Evolutionary conservation across 2,329 filamentous ascomycete genomes (phyloP).

Genomic region (Akanthomyces dipterigenus): DNA sequence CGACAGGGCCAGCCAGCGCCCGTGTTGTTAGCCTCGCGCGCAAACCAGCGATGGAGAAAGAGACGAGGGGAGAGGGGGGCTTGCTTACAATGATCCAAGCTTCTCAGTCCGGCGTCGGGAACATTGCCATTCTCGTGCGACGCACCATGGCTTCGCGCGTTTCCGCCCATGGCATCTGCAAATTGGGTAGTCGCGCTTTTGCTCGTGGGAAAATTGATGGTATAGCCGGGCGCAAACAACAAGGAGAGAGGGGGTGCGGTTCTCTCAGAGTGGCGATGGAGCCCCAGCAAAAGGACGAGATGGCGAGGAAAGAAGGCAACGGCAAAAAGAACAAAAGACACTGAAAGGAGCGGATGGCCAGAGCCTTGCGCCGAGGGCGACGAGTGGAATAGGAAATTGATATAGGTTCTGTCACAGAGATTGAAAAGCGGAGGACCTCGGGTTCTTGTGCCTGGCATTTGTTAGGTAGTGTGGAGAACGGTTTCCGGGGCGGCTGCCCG

Average conservation of each 20-base stretch:
- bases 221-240: not conserved
- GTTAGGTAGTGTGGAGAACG: not conserved
- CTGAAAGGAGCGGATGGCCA: conserved; percentile 9
- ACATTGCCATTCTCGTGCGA: conserved; percentile 23
- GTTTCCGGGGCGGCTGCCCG: not conserved
- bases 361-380: conserved; percentile 1
- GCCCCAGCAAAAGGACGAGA: not conserved
- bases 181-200: not conserved
- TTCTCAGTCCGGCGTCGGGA: conserved; percentile 69
- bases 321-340: not conserved
- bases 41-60: not conserved
- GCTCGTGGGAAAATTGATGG: not conserved
- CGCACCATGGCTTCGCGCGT: conserved; percentile 27
- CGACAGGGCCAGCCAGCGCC: no score
- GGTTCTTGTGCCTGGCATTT: not conserved
- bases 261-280: not conserved
- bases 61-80: not conserved
- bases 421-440: conserved; percentile 2
- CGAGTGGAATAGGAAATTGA: not conserved
- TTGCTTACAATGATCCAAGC: conserved; percentile 66
- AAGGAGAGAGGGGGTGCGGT: not conserved
- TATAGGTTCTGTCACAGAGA: not conserved
- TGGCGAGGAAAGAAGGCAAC: not conserved
- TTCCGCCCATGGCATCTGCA: conserved; percentile 24
- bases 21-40: not conserved